These are phyloP conservation scores for Akanthomyces muscarius DNA, from an alignment of 2,329 filamentous ascomycete genomes.

Conservation along the genomic window DNA sequence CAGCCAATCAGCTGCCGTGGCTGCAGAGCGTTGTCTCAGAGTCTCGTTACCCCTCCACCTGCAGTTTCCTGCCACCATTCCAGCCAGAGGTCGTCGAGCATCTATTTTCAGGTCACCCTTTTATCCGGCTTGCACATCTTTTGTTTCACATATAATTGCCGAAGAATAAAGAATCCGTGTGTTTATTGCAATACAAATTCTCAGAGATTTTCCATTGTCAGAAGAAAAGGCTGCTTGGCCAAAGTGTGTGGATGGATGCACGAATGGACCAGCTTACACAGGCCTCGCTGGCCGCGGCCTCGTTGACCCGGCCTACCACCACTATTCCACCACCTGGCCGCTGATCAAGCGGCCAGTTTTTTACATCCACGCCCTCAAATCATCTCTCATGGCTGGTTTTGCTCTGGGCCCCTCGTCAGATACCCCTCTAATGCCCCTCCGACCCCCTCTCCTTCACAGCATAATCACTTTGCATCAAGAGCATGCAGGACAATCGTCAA, in stretches of 20 bases:
- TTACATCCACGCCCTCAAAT: background rate
- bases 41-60: background rate
- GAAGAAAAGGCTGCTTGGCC: too few relatives aligned
- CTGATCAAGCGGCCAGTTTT: background rate
- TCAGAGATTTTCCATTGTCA: too few relatives aligned
- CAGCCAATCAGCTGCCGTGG: conserved; percentile 1
- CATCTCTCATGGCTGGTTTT: background rate
- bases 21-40: background rate
- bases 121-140: background rate
- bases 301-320: background rate
- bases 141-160: background rate
- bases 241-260: too few relatives aligned
- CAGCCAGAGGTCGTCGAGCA: background rate
- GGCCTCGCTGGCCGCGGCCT: background rate
- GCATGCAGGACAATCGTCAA: background rate
- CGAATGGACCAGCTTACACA: too few relatives aligned
- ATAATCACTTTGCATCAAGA: background rate
- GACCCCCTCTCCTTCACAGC: too few relatives aligned
- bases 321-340: background rate
- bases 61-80: background rate
- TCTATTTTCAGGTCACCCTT: background rate
- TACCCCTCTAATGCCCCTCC: background rate
- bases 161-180: too few relatives aligned
- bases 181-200: too few relatives aligned
- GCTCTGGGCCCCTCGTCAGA: too few relatives aligned